These are phyloP conservation scores for Colletotrichum tropicicola DNA, from an alignment of 2,329 filamentous ascomycete species.

Conservation along the genomic window DNA sequence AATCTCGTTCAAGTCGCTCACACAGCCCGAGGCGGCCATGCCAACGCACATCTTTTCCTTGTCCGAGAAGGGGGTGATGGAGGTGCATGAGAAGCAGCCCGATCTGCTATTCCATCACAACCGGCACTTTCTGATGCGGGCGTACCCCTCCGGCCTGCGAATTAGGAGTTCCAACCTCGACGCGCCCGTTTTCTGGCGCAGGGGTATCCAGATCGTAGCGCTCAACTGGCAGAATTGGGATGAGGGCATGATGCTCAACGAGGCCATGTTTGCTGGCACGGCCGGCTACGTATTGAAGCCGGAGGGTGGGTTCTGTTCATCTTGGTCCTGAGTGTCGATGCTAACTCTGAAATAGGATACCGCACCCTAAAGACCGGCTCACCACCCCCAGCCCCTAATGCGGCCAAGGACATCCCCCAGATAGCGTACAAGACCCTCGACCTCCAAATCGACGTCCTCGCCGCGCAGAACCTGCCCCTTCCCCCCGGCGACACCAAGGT, in stretches of 20 bases:
- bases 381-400: constrained; percentile 9
- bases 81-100: constrained; percentile 60
- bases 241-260: constrained; percentile 94
- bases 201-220: constrained; percentile 89
- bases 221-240: constrained; percentile 95
- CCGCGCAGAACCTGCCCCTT: constrained; percentile 79
- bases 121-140: constrained; percentile 81
- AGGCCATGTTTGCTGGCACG: constrained; percentile 87
- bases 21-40: constrained; percentile 74
- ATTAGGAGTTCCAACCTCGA: constrained; percentile 89
- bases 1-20: constrained; percentile 82
- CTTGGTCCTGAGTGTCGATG: background rate
- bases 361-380: constrained; percentile 43
- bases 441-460: constrained; percentile 77
- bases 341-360: constrained; percentile 41
- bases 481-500: constrained; percentile 60
- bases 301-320: constrained; percentile 53
- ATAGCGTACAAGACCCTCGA: constrained; percentile 68
- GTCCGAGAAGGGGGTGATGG: constrained; percentile 71
- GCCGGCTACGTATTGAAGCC: constrained; percentile 91
- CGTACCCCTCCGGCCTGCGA: constrained; percentile 85
- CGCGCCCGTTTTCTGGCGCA: constrained; percentile 85
- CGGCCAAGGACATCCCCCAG: constrained; percentile 24
- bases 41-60: constrained; percentile 76
- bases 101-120: constrained; percentile 81